A percentile compares a stretch with the other conserved stretches of the same genome.
Evolutionary conservation across 345 rosid genomes (phyloP).

Genomic region (Citrus hindsii): DNA sequence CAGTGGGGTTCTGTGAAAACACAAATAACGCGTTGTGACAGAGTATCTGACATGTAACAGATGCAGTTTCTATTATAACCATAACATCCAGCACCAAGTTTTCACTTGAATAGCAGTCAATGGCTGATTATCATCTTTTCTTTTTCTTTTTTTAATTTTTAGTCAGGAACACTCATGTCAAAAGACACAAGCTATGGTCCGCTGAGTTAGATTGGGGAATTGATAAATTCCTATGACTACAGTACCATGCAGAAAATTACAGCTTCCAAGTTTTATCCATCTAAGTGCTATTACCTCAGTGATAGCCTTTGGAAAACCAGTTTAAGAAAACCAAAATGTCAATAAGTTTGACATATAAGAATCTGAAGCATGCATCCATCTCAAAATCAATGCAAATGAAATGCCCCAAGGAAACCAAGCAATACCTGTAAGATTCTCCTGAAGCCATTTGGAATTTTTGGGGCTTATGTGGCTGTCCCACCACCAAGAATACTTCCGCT

Average conservation of each 20-base stretch:
- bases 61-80: neutral
- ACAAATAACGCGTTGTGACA: neutral
- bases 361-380: neutral
- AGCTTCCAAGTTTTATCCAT: neutral
- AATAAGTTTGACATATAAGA: neutral
- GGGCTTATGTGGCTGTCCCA: slow-evolving; percentile 98
- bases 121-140: neutral
- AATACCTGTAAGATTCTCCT: slow-evolving; percentile 91
- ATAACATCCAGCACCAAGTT: neutral
- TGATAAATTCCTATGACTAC: neutral
- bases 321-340: neutral
- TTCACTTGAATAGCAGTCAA: neutral
- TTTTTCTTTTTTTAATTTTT: neutral
- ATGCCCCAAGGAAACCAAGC: neutral
- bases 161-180: neutral
- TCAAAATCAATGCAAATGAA: slow-evolving; percentile 3
- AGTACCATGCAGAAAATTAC: neutral
- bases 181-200: neutral
- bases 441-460: slow-evolving; percentile 96
- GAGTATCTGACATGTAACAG: neutral
- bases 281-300: neutral
- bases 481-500: slow-evolving; percentile 94
- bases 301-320: neutral
- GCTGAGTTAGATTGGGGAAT: neutral
- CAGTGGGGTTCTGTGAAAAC: neutral